Percentiles rank a stretch among this genome's conserved stretches.
These are phyloP conservation scores for Fraxinus velutina DNA, from an alignment of 305 asterid genomes.

Conservation along the genomic window DNA sequence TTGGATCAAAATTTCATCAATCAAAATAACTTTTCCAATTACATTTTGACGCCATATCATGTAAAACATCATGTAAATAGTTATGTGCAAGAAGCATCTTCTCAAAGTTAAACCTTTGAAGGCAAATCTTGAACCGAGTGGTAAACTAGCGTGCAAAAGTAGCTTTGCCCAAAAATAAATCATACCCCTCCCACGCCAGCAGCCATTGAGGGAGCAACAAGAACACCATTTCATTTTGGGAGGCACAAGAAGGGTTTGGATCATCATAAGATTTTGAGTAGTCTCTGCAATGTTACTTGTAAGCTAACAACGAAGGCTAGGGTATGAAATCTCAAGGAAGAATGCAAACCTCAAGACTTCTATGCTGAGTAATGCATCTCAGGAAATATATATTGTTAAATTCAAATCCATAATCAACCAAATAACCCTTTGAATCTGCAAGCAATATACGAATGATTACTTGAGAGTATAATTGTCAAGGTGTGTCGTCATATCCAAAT, in stretches of 20 bases:
- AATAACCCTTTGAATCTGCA: conserved; percentile 84
- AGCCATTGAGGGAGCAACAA: conserved; percentile 89
- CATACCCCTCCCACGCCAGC: conserved; percentile 96
- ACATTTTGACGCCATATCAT: background rate
- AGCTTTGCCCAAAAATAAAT: background rate
- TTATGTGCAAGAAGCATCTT: background rate
- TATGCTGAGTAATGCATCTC: conserved; percentile 77
- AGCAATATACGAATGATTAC: conserved; percentile 21
- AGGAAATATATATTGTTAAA: conserved; percentile 79
- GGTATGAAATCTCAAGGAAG: conserved; percentile 1
- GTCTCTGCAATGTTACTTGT: conserved; percentile 56
- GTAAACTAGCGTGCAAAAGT: background rate
- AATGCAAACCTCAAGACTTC: conserved; percentile 69
- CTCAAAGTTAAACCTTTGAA: background rate
- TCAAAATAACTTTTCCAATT: background rate
- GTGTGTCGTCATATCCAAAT: background rate
- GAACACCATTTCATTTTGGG: conserved; percentile 85
- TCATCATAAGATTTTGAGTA: conserved; percentile 89
- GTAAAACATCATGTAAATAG: no score
- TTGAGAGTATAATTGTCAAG: conserved; percentile 17
- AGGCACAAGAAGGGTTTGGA: conserved; percentile 91
- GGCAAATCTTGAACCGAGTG: background rate
- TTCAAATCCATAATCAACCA: conserved; percentile 96
- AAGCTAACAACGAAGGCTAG: conserved; percentile 24
- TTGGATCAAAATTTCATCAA: background rate